Percentiles rank a stretch among this genome's conserved stretches.
Evolutionary conservation across 1,284 basidiomycete genomes (phyloP).

Genomic region (Megacollybia platyphylla): DNA sequence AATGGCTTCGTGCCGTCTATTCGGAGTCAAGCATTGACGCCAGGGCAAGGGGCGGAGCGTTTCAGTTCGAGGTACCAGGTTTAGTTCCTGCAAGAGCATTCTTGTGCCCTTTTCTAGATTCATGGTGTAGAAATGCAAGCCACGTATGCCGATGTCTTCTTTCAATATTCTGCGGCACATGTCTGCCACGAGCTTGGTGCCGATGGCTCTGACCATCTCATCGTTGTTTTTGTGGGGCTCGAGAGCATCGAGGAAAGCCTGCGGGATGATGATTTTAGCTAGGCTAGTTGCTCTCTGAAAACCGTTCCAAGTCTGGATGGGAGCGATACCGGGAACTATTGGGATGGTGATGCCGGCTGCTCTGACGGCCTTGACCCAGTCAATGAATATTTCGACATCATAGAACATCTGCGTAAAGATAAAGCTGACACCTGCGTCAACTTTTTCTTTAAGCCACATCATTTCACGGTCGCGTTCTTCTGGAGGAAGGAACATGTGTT

Average conservation of each 20-base stretch:
- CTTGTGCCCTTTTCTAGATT: constrained; percentile 94
- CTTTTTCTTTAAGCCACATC: constrained; percentile 76
- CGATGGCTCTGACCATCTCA: constrained; percentile 81
- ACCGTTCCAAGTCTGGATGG: constrained; percentile 96
- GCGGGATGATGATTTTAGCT: constrained; percentile 78
- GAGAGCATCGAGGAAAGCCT: constrained; percentile 67
- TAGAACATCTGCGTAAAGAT: constrained; percentile 98
- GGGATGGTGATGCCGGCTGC: constrained; percentile 85
- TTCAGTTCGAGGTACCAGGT: constrained; percentile 75
- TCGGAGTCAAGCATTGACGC: constrained; percentile 89
- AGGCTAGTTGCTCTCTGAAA: constrained; percentile 88
- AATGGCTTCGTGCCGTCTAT: constrained; percentile 77
- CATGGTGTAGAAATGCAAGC: constrained; percentile 96
- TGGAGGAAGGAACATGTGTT: constrained; percentile 48
- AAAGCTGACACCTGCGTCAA: constrained; percentile 79
- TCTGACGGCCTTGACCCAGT: constrained; percentile 77
- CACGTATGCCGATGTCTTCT: constrained; percentile 72
- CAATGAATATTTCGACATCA: constrained; percentile 75
- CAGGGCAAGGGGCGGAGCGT: constrained; percentile 85
- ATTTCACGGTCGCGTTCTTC: constrained; percentile 79
- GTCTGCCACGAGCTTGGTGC: constrained; percentile 79
- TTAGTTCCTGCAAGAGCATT: constrained; percentile 82
- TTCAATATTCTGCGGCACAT: constrained; percentile 76
- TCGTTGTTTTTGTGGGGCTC: constrained; percentile 89
- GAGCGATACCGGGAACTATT: constrained; percentile 93